Percentiles rank a stretch among this genome's conserved stretches.
phyloP scores from a whole-genome alignment of 2,329 filamentous ascomycete species.

The Stachybotrys echinatus region DNA sequence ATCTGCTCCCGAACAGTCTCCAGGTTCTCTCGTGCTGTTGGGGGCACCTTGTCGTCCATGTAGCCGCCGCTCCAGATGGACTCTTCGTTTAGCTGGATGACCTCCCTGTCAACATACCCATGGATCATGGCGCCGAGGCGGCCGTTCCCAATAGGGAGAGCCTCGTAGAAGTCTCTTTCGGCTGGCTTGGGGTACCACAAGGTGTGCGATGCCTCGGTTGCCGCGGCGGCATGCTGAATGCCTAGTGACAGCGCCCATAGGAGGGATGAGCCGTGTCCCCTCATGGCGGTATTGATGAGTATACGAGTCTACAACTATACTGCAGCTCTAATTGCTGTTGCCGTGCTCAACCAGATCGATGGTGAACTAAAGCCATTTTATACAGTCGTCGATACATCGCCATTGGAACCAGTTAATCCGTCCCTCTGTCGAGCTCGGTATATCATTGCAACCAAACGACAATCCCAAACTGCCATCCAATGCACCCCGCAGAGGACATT shows the following conservation, averaged over 20 bases:
- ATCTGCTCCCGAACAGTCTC: constrained; percentile 28
- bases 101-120: constrained; percentile 26
- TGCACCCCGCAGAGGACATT: no score
- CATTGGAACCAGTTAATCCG: no score
- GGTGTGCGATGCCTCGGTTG: constrained; percentile 1
- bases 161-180: constrained; percentile 5
- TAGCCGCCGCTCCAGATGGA: constrained; percentile 37
- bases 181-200: constrained; percentile 1
- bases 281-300: no score
- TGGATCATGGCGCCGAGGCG: constrained; percentile 32
- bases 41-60: constrained; percentile 29
- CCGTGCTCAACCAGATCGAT: no score
- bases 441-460: no score
- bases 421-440: no score
- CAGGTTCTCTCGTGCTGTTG: constrained; percentile 25
- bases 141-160: constrained; percentile 38
- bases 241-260: neutral
- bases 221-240: neutral
- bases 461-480: no score
- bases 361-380: no score
- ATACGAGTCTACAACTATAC: no score
- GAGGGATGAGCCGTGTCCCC: no score
- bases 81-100: constrained; percentile 40
- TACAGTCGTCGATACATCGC: no score
- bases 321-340: no score